Evolutionary conservation across 129 eudicot species (phyloP).

Genomic region (Escallonia herrerae): DNA sequence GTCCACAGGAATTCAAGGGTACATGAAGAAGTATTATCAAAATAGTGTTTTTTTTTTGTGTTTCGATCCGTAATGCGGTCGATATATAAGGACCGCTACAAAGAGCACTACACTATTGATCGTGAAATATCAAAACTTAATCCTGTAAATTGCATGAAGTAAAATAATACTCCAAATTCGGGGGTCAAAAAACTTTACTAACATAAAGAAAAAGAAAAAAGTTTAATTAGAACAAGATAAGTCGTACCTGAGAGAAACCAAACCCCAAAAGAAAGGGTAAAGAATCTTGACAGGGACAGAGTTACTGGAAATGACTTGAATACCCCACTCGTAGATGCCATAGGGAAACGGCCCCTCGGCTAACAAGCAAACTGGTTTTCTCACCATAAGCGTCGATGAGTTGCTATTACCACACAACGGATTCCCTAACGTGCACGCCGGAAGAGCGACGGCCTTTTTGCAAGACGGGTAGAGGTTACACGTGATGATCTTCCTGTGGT

Average conservation of each 20-base stretch:
- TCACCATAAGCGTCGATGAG: background rate
- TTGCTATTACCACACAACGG: slow-evolving; percentile 7
- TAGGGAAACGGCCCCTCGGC: slow-evolving; percentile 19
- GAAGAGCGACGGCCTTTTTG: slow-evolving; percentile 12
- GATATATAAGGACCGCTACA: too few relatives aligned
- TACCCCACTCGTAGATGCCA: slow-evolving; percentile 24
- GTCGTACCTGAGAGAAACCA: slow-evolving; percentile 18
- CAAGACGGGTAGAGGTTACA: slow-evolving; percentile 20
- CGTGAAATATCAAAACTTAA: too few relatives aligned
- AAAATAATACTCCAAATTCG: too few relatives aligned
- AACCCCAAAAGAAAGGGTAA: slow-evolving; percentile 30
- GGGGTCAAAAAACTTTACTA: too few relatives aligned
- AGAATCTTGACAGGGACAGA: slow-evolving; percentile 27
- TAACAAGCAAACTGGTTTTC: slow-evolving; percentile 22
- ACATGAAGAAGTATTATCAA: too few relatives aligned
- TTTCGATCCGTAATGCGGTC: too few relatives aligned
- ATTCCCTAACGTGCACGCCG: slow-evolving; percentile 1
- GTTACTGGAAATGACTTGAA: slow-evolving; percentile 30
- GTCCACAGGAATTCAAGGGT: too few relatives aligned
- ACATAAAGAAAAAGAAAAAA: too few relatives aligned
- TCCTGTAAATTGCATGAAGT: too few relatives aligned
- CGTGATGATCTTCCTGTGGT: background rate
- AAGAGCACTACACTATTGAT: too few relatives aligned
- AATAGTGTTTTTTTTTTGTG: too few relatives aligned
- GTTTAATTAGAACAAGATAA: too few relatives aligned